Evolutionary conservation across 805 yeast species (phyloP), one percentile per base, ranked within the genome.

Genomic region (Sugiyamaella floridensis): DNA sequence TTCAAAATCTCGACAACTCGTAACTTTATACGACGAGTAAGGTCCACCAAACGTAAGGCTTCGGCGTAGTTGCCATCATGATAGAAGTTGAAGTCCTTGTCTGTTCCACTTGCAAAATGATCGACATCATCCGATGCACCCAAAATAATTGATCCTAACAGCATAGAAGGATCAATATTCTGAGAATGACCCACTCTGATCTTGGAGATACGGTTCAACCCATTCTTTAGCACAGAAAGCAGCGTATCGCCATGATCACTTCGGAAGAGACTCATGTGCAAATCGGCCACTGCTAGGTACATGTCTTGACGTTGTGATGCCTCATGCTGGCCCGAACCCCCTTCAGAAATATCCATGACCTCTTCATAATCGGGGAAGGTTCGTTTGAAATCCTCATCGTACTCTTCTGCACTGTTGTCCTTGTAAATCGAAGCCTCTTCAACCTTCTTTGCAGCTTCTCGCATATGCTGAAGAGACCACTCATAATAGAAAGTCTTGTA

Each of bases 311-410:
- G 7, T 4, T 11, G 20, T 10, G 20, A 43, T 12, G 2, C 40
- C 15, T 43, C 28, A n/a, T 19, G 6, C 22, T 12, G 19, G 26
- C 5, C 14, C 54, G 61, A n/a, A n/a, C 55, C 50, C 1, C 32
- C 29, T 22, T 22, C 56, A 56, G 5, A 58, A 14, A 65, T 55
- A 26, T 76, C 78, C 49, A 81, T 64, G 4, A 80, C 77, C 9
- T 85, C 86, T 47, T 86, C 95, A 57, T 80, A 88, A 64, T 89
- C 96, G 0, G 97, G 97, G 76, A 92, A 92, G 70, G 90, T 65
- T n/a, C 63, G 63, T 60, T 71, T 78, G 70, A 90, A 89, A 51
- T 90, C 97, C n/a, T 77, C 81, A 57, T 89, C 97, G 52, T 86
- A 89, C 15, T 75, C 76, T 1, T 79, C 78, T 1, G 80, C 78